These are phyloP conservation scores for Volvox reticuliferus DNA, from an alignment of 139 green algal genomes.

Conservation along the genomic window DNA sequence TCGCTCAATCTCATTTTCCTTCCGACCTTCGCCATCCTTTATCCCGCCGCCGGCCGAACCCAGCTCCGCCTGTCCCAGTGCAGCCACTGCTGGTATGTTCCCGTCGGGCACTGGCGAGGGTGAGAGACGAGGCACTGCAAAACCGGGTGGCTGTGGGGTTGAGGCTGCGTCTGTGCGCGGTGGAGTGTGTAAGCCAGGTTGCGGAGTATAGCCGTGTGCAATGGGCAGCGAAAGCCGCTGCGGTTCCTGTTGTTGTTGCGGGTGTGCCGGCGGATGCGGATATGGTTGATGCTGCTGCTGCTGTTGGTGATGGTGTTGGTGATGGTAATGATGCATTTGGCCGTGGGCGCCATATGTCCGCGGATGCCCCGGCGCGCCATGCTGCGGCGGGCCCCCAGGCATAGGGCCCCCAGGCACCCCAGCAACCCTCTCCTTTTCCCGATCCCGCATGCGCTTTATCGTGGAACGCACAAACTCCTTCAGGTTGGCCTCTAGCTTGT, in stretches of 20 bases:
- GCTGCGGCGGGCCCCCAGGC: no score
- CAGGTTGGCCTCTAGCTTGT: slow-evolving; percentile 82
- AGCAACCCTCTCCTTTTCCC: slow-evolving; percentile 33
- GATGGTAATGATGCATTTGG: neutral
- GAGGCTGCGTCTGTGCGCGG: neutral
- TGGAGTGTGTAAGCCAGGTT: neutral
- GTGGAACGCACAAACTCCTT: slow-evolving; percentile 74
- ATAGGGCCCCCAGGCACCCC: neutral
- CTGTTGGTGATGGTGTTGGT: neutral
- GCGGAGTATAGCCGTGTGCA: neutral
- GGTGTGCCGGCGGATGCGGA: neutral
- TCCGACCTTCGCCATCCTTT: neutral
- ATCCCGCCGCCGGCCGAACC: neutral
- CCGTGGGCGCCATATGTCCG: neutral
- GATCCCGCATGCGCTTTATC: slow-evolving; percentile 59
- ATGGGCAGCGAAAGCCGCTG: neutral
- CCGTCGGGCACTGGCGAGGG: neutral
- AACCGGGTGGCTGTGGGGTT: neutral
- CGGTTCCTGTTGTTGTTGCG: neutral
- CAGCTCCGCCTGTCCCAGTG: neutral
- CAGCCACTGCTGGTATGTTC: neutral
- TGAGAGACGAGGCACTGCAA: neutral
- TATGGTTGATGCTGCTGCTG: neutral
- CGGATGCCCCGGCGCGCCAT: no score
- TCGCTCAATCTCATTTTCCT: no score